These are phyloP conservation scores for Deinandra increscens DNA, from an alignment of 129 eudicot species.

Conservation along the genomic window DNA sequence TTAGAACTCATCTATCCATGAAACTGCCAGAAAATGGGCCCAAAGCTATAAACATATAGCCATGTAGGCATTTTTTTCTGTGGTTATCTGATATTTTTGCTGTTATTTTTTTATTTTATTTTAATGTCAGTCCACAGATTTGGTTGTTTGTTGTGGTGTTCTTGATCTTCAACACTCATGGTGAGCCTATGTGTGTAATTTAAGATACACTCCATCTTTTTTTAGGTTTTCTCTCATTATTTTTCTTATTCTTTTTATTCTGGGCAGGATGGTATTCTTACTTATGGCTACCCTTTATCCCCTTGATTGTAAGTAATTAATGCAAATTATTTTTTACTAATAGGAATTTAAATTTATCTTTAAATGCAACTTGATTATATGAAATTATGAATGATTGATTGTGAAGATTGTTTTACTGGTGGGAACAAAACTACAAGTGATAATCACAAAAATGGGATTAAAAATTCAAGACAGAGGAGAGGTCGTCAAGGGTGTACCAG, in stretches of 20 bases:
- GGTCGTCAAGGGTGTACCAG: constrained; percentile 52
- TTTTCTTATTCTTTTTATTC: background rate
- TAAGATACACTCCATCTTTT: background rate
- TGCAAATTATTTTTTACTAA: background rate
- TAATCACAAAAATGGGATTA: constrained; percentile 63
- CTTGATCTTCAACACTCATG: constrained; percentile 59
- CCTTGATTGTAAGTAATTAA: constrained; percentile 59
- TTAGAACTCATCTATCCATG: too few species aligned
- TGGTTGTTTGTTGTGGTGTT: constrained; percentile 58
- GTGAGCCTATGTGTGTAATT: constrained; percentile 29
- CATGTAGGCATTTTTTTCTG: background rate
- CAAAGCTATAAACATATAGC: background rate
- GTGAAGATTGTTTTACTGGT: constrained; percentile 58
- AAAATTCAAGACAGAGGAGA: constrained; percentile 50
- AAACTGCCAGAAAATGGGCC: background rate
- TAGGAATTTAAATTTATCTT: background rate
- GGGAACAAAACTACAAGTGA: constrained; percentile 72
- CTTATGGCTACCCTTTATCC: constrained; percentile 66
- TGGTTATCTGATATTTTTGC: background rate
- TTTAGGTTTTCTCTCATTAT: background rate
- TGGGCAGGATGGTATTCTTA: constrained; percentile 64
- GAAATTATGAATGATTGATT: background rate
- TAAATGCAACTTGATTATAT: too few species aligned
- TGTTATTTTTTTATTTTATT: background rate
- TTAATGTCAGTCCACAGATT: constrained; percentile 47